These are phyloP conservation scores for Luffa acutangula DNA, from an alignment of 306 rosid genomes.

Conservation along the genomic window DNA sequence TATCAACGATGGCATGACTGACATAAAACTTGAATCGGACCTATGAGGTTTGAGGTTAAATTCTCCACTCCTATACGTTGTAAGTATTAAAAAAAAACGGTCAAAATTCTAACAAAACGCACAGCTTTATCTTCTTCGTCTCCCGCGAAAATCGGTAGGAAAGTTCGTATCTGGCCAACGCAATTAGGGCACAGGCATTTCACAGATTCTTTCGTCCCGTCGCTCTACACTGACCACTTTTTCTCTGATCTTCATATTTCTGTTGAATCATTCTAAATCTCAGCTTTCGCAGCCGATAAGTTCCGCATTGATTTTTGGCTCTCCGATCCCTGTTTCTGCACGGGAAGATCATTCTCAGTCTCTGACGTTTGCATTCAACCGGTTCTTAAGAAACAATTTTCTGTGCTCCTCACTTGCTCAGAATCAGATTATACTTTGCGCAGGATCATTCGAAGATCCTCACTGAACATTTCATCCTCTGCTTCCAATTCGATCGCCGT, in stretches of 20 bases:
- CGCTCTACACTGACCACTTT: background rate
- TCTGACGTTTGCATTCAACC: background rate
- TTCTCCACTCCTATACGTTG: too few species aligned
- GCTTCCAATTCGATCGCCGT: background rate
- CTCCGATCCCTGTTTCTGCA: background rate
- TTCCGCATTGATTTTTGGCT: background rate
- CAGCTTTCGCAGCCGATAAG: background rate
- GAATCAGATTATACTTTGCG: background rate
- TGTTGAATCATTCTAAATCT: background rate
- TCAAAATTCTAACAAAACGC: background rate
- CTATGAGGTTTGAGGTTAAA: too few species aligned
- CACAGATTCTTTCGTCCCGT: background rate
- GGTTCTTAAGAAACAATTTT: background rate
- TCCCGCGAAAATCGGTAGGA: background rate
- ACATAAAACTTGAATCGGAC: too few species aligned
- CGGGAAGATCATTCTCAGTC: background rate
- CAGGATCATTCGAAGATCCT: background rate
- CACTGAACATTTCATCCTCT: too few species aligned
- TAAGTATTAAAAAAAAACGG: too few species aligned
- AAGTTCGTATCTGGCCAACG: background rate
- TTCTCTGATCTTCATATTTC: background rate
- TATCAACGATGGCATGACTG: too few species aligned
- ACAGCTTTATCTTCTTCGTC: background rate
- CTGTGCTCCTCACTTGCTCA: background rate
- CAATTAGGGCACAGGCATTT: background rate